Conservation (phyloP, 1,139 yeast species). For the Oligophagozyma castellii region DNA sequence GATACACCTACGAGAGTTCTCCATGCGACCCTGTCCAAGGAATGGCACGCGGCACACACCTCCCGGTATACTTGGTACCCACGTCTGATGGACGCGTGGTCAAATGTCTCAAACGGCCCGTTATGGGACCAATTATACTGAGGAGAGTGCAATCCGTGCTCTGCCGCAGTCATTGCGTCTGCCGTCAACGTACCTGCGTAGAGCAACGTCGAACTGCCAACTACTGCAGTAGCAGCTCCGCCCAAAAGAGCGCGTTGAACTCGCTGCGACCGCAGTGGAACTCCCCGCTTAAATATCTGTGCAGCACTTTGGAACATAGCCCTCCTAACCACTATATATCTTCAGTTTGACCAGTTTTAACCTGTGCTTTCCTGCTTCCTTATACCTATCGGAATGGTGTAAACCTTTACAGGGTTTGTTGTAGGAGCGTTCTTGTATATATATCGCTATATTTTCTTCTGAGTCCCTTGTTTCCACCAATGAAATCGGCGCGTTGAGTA, state of each 20-base stretch:
- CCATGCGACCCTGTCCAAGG: slow-evolving; percentile 96
- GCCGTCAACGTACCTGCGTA: slow-evolving; percentile 76
- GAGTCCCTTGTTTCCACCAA: too few relatives aligned
- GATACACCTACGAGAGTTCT: slow-evolving; percentile 96
- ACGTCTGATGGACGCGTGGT: slow-evolving; percentile 95
- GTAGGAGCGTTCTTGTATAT: too few relatives aligned
- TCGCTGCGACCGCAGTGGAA: too few relatives aligned
- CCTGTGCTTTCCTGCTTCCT: too few relatives aligned
- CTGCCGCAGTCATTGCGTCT: slow-evolving; percentile 96
- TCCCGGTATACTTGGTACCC: slow-evolving; percentile 98
- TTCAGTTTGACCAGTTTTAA: too few relatives aligned
- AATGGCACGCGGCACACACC: slow-evolving; percentile 98
- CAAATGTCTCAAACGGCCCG: slow-evolving; percentile 85
- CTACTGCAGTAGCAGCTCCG: slow-evolving; percentile 36
- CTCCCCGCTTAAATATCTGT: too few relatives aligned
- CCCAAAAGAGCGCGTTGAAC: too few relatives aligned
- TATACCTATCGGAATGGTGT: too few relatives aligned
- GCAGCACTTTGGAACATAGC: too few relatives aligned
- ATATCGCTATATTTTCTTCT: too few relatives aligned
- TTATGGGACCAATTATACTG: slow-evolving; percentile 87
- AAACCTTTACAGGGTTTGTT: too few relatives aligned
- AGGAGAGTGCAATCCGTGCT: slow-evolving; percentile 96
- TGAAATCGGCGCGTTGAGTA: too few relatives aligned
- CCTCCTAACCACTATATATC: neutral
- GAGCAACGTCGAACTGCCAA: slow-evolving; percentile 61